Base-by-base conservation (phyloP, 371 early-diverging fungal genomes). In the Mucor piriformis region DNA sequence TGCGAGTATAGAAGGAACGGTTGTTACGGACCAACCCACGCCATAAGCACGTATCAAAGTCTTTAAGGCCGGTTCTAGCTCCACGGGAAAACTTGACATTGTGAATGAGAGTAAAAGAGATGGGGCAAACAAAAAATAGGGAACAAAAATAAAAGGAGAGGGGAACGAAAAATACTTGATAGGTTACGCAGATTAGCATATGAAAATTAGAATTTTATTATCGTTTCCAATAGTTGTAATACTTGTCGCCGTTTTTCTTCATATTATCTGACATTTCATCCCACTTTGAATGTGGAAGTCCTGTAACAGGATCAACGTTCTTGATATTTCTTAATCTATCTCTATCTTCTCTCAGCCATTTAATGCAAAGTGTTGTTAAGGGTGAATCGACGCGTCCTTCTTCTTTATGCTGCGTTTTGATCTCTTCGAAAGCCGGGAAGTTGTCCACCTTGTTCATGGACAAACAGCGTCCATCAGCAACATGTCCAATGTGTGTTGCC, bases 401-500 rank as follows among this genome's bases (percentile, higher is more conserved):
- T 43, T 64, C 50, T 32, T 33, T 38, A 46, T 80, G 73, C 16
- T 69, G 50, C 25, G 61, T 15, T 44, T 74, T 76, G 33, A 77
- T 53, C 3, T 57, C 62, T 11, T 78, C 83, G 38, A 83, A 67
- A 62, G 83, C 85, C 2, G 80, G 76, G 63, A 83, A 87, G 2
- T 79, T 58, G 6, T 66, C 29, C 25, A 70, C 61, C 20, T 48
- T 33, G 24, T 74, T 38, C 46, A 59, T 32, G 11, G 70, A 50
- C 6, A 82, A 62, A 12, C 88, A 70, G 0, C 65, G 61, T 12
- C 93, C 91, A 35, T 83, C 79, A 1, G 76, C 66, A 32, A 92
- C 83, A 73, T 90, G 93, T 21, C 87, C 87, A 2, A 91, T 74
- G 58, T 91, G 90, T 7, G 88, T 85, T 4, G 90, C 88, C 90